These are phyloP conservation scores for bread wheat (Triticum aestivum) DNA, from an alignment of 176 grass and related monocot species.

Conservation along the genomic window IWGSC_CS_RefSeq_v2.1 NC_057812.1:31966046-31966545, in stretches of 20 bases:
- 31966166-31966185: conserved; percentile 74
- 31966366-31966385: conserved; percentile 65
- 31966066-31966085: conserved; percentile 70
- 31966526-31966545: conserved; percentile 39
- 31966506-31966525: conserved; percentile 15
- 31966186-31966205: conserved; percentile 61
- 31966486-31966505: conserved; percentile 56
- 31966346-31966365: conserved; percentile 56
- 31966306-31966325: conserved; percentile 80
- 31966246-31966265: conserved; percentile 54
- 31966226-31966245: conserved; percentile 48
- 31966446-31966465: conserved; percentile 71
- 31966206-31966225: conserved; percentile 66
- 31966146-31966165: conserved; percentile 55
- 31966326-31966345: conserved; percentile 50
- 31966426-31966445: conserved; percentile 67
- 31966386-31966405: conserved; percentile 81
- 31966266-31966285: conserved; percentile 78
- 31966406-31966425: conserved; percentile 58
- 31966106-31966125: conserved; percentile 86
- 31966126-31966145: conserved; percentile 59
- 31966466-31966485: conserved; percentile 49
- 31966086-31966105: conserved; percentile 99
- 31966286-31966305: conserved; percentile 87
- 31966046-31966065: conserved; percentile 73